Evolutionary conservation across 306 rosid genomes (phyloP), one percentile per base, ranked within the genome.

Genomic region (Bauhinia variegata): DNA sequence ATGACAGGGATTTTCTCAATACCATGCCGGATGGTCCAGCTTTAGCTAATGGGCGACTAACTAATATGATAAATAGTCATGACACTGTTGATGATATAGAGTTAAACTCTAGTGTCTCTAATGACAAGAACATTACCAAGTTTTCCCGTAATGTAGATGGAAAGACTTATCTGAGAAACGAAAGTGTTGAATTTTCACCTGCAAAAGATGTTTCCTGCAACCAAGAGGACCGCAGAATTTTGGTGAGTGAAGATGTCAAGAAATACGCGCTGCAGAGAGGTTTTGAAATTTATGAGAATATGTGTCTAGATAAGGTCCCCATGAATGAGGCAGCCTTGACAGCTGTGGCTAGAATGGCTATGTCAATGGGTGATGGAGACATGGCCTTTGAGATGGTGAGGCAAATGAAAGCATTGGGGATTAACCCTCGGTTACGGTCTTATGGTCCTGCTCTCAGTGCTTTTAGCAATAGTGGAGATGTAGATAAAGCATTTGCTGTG

Each of bases 291-390:
- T 93, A 84, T 57, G 84, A 88, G 81, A 81, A 71, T 70, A 93
- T 88, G 98, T 41, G 83, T 49, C 4, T 9, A 43, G 83, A 80
- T 68, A 77, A 86, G 59, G 78, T 88, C 46, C 65, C 74, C 6
- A 80, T 89, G 91, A 93, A 89, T 73, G 98, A 93, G 73, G 96
- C 97, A 0, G 87, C 95, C n/a, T 79, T 93, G 77, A 93, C 98
- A 48, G 85, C 98, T 47, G 84, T 93, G 73, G 98, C 96, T 68
- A 79, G 96, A 80, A 89, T 89, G 95, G 97, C 98, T 53, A 86
- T 89, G 98, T 81, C 98, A 39, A 83, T 84, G 82, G 88, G 87
- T 19, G 83, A 89, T 60, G 97, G 98, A 11, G 91, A 87, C 67
- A 82, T 70, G 89, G 98, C 98, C 19, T 89, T 93, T 81, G 85